A percentile compares a stretch with the other conserved stretches of the same genome.
Evolutionary conservation across 352 stramenopile genomes (phyloP).

Genomic region (Phytophthora pluvialis): DNA sequence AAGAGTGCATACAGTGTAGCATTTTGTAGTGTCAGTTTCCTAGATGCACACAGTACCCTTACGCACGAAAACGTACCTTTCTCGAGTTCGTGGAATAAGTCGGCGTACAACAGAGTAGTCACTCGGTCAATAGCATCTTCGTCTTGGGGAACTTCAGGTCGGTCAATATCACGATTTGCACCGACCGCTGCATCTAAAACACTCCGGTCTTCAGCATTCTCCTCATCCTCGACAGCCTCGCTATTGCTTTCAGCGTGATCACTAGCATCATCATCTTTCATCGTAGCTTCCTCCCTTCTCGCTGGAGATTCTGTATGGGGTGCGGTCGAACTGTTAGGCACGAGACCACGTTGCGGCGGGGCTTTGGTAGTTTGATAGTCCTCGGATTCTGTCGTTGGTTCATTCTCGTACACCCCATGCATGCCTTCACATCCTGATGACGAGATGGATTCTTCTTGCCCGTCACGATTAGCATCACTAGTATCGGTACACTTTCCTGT

Average conservation of each 20-base stretch:
- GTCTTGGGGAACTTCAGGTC: not conserved
- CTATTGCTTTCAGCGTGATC: not conserved
- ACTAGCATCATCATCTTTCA: not conserved
- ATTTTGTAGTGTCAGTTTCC: constrained; percentile 3
- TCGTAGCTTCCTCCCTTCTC: not conserved
- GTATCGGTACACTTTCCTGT: not conserved
- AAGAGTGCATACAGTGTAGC: not conserved
- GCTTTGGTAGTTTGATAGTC: not conserved
- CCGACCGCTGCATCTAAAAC: not conserved
- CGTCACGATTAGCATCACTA: not conserved
- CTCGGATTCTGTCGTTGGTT: not conserved
- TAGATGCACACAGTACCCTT: not conserved
- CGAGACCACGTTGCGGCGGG: not conserved
- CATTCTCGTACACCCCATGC: not conserved
- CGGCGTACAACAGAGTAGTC: constrained; percentile 27
- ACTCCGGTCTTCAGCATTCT: not conserved
- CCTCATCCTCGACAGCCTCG: not conserved
- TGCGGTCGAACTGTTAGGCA: not conserved
- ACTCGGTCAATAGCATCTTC: constrained; percentile 21
- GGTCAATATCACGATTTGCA: not conserved
- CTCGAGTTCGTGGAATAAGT: constrained; percentile 26
- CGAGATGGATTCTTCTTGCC: not conserved
- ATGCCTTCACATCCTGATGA: not conserved
- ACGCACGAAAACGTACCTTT: constrained; percentile 21
- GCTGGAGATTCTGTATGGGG: not conserved